These are phyloP conservation scores for Groenewaldozyma auringiensis DNA, from an alignment of 1,139 yeast genomes.

Conservation along the genomic window DNA sequence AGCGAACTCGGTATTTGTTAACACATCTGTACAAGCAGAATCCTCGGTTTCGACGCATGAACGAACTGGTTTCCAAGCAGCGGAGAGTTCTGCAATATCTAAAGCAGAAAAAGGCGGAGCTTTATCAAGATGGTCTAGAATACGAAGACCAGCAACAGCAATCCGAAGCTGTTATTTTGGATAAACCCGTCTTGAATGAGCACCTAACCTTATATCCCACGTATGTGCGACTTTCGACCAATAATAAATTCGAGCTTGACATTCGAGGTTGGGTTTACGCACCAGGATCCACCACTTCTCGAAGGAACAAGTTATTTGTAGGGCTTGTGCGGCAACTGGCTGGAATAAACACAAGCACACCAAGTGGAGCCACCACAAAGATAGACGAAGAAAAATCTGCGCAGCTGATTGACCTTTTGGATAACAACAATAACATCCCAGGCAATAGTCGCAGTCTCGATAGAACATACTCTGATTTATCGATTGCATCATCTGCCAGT, in stretches of 20 bases:
- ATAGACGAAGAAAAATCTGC: constrained; percentile 21
- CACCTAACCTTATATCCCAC: constrained; percentile 50
- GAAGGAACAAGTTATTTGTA: constrained; percentile 62
- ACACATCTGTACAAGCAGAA: not conserved
- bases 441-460: not conserved
- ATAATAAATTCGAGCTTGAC: constrained; percentile 41
- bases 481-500: not conserved
- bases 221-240: constrained; percentile 40
- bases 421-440: constrained; percentile 3
- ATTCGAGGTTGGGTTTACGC: constrained; percentile 68
- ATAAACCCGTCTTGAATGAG: constrained; percentile 22
- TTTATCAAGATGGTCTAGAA: constrained; percentile 3
- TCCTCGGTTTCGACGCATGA: not conserved
- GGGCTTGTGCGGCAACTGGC: constrained; percentile 67
- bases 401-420: constrained; percentile 25
- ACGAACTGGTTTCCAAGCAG: constrained; percentile 1
- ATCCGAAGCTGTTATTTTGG: constrained; percentile 7
- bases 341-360: constrained; percentile 26
- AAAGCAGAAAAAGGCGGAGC: not conserved
- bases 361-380: not conserved
- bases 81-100: not conserved
- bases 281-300: constrained; percentile 54
- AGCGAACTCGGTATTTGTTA: not conserved
- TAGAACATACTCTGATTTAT: not conserved
- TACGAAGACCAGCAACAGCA: constrained; percentile 7